phyloP scores from a whole-genome alignment of 192 early-diverging fungal species.

The Coemansia sp. region DNA sequence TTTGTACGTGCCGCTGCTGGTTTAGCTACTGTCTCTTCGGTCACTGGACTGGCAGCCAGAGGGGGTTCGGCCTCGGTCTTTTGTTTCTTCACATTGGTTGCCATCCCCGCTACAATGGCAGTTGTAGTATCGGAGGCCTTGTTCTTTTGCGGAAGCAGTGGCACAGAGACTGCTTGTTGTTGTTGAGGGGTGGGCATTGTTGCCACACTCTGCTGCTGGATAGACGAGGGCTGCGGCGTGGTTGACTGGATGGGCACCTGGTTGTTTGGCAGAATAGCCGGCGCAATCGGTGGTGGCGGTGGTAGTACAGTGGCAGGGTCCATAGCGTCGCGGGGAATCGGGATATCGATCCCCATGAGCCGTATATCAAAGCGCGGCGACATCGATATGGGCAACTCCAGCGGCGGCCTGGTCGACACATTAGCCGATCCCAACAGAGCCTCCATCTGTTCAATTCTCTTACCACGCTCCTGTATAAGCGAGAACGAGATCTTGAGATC shows the following conservation, averaged over 20 bases:
- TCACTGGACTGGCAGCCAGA: neutral
- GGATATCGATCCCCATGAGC: conserved; percentile 42
- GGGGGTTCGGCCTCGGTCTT: conserved; percentile 17
- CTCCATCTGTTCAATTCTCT: conserved; percentile 42
- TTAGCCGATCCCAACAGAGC: conserved; percentile 38
- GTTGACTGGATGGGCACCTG: conserved; percentile 16
- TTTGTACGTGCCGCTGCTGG: conserved; percentile 20
- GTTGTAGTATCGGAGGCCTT: conserved; percentile 15
- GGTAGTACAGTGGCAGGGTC: conserved; percentile 1
- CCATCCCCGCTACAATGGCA: neutral
- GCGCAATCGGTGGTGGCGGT: conserved; percentile 14
- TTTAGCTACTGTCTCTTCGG: conserved; percentile 22
- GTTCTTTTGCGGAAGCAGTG: conserved; percentile 41
- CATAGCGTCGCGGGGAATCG: conserved; percentile 29
- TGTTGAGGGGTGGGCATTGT: neutral
- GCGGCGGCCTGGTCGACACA: conserved; percentile 24
- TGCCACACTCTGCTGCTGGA: neutral
- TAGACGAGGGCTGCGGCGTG: conserved; percentile 23
- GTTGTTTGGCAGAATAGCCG: neutral
- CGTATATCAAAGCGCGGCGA: conserved; percentile 44
- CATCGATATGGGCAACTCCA: conserved; percentile 43
- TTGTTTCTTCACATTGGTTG: conserved; percentile 13
- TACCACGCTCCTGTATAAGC: conserved; percentile 48
- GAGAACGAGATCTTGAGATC: conserved; percentile 54
- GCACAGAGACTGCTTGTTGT: neutral